Base-by-base conservation (phyloP, 1,139 yeast species). In the Protomyces lactucae-debilis region DNA sequence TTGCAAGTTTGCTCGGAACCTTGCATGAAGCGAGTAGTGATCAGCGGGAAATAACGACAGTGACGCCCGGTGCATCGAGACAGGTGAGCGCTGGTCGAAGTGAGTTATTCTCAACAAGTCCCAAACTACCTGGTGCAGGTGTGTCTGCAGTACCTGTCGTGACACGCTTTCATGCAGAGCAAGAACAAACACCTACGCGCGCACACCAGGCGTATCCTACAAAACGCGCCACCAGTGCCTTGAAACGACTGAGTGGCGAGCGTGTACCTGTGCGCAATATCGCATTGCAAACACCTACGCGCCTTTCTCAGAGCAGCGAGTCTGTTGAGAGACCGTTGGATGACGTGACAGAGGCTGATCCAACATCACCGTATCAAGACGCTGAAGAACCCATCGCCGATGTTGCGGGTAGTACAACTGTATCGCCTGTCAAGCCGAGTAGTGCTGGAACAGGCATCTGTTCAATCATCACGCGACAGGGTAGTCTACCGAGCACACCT, bases 1-100 rank as follows among this genome's bases (percentile, higher is more conserved):
- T 59, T 14, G 57, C 53, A 23, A 59, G 63, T 10, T 51, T 59
- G 28, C 53, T 59, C 12, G 57, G 63, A 5, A 35, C 63, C 1
- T 35, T 59, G 18, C 39, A 52, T 6, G 46, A 36, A 21, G 35
- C 45, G 21, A 3, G 16, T 14, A 9, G 36, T 23, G 36, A 48
- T 9, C 28, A 35, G 3, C 12, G 2, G 2, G 14, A 48, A 9
- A 12, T 23, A 2, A 43, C 16, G 25, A 43, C 48, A 18, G 12
- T 12, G 1, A 3, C 21, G 10, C 23, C 48, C 12, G 25, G 14
- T 6, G 12, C 23, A 3, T n/a, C 14, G 4, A 37, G 16, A 37
- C 23, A 18, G 25, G 21, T 21, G 9, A n/a, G 14, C 5, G 28
- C 25, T 4, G 12, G 14, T 10, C 48, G 48, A 12, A n/a, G 5